Evolutionary conservation across 2,329 filamentous ascomycete genomes (phyloP).

Genomic region (Colletotrichum filicis): DNA sequence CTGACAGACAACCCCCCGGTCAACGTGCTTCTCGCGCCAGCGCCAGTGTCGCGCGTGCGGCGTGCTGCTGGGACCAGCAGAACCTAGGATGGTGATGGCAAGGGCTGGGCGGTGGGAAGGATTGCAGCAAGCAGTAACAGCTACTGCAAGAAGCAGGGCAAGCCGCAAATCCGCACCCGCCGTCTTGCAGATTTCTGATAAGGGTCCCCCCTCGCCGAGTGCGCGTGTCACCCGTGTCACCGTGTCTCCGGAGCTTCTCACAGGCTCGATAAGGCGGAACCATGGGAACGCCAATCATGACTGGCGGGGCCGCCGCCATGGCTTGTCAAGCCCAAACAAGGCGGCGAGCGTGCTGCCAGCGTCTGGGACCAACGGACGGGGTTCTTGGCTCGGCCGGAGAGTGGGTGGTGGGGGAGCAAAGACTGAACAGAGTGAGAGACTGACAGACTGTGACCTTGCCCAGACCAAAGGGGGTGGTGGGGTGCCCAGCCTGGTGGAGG

Average conservation of each 20-base stretch:
- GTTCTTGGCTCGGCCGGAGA: constrained; percentile 6
- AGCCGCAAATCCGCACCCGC: constrained; percentile 32
- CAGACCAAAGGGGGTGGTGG: background rate
- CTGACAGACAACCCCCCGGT: background rate
- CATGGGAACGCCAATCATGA: constrained; percentile 28
- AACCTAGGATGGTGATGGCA: background rate
- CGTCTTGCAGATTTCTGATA: constrained; percentile 33
- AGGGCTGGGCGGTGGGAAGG: background rate
- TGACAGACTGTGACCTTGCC: constrained; percentile 6
- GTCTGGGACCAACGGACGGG: constrained; percentile 31
- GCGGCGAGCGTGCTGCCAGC: constrained; percentile 18
- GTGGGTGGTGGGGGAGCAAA: constrained; percentile 14
- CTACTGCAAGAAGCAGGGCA: constrained; percentile 11
- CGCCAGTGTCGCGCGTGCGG: constrained; percentile 3
- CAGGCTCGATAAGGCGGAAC: constrained; percentile 26
- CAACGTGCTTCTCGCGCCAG: background rate
- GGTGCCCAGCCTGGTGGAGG: background rate
- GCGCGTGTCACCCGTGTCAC: background rate
- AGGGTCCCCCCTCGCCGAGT: constrained; percentile 3
- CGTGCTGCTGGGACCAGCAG: constrained; percentile 4
- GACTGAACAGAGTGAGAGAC: background rate
- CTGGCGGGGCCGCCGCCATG: constrained; percentile 21
- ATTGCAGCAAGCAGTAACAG: background rate
- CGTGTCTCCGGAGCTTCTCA: constrained; percentile 1
- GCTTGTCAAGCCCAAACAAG: constrained; percentile 34